Percentiles rank a stretch among this genome's conserved stretches.
Conservation (phyloP, 2,329 filamentous ascomycete species). For the Sarocladium brachiariae region DNA sequence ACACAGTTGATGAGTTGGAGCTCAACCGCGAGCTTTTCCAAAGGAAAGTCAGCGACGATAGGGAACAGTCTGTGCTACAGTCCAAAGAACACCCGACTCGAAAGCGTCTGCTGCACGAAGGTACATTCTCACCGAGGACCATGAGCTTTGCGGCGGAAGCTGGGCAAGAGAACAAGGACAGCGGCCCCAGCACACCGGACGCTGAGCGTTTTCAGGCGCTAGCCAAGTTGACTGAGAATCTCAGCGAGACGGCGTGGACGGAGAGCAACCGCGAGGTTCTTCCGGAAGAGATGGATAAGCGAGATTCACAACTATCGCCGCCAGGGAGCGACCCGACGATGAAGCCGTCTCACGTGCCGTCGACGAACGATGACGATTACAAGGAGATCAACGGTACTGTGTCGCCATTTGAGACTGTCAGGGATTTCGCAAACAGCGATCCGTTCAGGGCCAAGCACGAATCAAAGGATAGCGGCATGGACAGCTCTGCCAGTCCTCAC, state of each 20-base stretch:
- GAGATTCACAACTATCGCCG: slow-evolving; percentile 11
- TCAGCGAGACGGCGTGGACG: slow-evolving; percentile 15
- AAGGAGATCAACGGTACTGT: slow-evolving; percentile 37
- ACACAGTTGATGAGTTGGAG: slow-evolving; percentile 75
- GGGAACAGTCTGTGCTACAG: slow-evolving; percentile 32
- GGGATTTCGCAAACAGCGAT: slow-evolving; percentile 43
- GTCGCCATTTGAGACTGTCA: slow-evolving; percentile 38
- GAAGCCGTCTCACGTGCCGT: slow-evolving; percentile 22
- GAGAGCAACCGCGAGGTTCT: not conserved
- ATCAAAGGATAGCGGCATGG: slow-evolving; percentile 21
- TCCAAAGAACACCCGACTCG: slow-evolving; percentile 29
- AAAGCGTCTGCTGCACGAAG: slow-evolving; percentile 30
- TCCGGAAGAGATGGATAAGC: not conserved
- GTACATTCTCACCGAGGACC: slow-evolving; percentile 37
- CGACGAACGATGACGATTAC: slow-evolving; percentile 20
- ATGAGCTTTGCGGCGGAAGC: slow-evolving; percentile 31
- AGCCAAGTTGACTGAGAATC: slow-evolving; percentile 8
- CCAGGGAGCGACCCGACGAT: slow-evolving; percentile 21
- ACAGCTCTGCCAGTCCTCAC: slow-evolving; percentile 33
- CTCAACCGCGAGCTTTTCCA: slow-evolving; percentile 72
- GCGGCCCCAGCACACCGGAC: slow-evolving; percentile 13
- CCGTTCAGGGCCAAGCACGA: slow-evolving; percentile 30
- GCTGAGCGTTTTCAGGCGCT: slow-evolving; percentile 9
- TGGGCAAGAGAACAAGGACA: slow-evolving; percentile 17
- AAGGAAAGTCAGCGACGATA: slow-evolving; percentile 56